Evolutionary conservation across 352 stramenopile genomes (phyloP).

Genomic region (Pseudoperonospora humuli): DNA sequence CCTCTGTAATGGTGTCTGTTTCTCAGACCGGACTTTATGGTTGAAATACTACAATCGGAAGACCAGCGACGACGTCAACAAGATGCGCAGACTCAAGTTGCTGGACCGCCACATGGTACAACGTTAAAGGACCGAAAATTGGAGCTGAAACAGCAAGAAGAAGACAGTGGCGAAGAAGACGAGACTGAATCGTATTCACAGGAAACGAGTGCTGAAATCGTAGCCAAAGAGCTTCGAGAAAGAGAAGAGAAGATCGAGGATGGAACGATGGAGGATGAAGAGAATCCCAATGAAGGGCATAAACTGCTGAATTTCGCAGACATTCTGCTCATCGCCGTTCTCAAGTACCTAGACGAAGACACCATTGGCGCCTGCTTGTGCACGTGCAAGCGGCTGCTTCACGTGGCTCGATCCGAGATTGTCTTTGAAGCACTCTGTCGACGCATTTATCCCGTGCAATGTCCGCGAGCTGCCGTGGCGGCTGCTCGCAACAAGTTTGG

Average conservation of each 20-base stretch:
- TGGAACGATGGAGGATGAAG: slow-evolving; percentile 26
- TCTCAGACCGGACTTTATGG: slow-evolving; percentile 54
- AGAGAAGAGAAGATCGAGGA: slow-evolving; percentile 12
- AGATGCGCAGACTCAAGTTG: not conserved
- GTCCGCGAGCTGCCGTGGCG: slow-evolving; percentile 32
- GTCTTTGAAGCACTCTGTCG: slow-evolving; percentile 63
- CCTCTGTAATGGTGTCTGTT: not conserved
- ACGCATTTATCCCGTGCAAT: slow-evolving; percentile 64
- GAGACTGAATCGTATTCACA: not conserved
- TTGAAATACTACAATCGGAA: slow-evolving; percentile 64
- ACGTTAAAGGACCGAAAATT: slow-evolving; percentile 4
- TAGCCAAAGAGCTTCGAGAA: not conserved
- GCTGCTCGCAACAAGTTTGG: slow-evolving; percentile 43
- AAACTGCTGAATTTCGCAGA: slow-evolving; percentile 60
- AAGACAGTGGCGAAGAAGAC: slow-evolving; percentile 18
- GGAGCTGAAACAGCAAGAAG: slow-evolving; percentile 12
- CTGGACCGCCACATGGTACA: not conserved
- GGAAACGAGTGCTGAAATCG: not conserved
- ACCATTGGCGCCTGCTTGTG: slow-evolving; percentile 45
- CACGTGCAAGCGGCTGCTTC: slow-evolving; percentile 46
- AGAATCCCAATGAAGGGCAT: slow-evolving; percentile 24
- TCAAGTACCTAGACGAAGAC: slow-evolving; percentile 72
- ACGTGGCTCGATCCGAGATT: slow-evolving; percentile 42
- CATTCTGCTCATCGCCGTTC: slow-evolving; percentile 54
- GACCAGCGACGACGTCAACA: slow-evolving; percentile 11